Conservation (phyloP, 2,329 filamentous ascomycete genomes). For the Anisogramma anomala region DNA sequence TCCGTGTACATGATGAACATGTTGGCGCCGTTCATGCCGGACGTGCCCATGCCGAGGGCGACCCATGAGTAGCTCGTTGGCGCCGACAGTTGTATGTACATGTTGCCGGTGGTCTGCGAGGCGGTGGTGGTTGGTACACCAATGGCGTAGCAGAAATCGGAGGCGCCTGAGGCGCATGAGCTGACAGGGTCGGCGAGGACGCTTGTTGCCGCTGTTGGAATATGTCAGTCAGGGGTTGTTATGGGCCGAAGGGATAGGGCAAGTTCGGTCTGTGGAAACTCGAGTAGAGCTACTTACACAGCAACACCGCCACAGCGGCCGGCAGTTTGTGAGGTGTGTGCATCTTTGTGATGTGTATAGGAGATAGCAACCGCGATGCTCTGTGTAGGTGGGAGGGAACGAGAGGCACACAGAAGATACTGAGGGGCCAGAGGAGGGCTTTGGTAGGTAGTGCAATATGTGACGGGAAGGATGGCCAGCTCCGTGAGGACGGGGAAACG, state of each 20-base stretch:
- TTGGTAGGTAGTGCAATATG: too few relatives aligned
- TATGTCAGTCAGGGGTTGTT: neutral
- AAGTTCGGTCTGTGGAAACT: too few relatives aligned
- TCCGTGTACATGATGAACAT: constrained; percentile 54
- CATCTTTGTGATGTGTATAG: constrained; percentile 3
- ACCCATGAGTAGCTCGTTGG: constrained; percentile 44
- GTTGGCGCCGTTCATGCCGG: constrained; percentile 41
- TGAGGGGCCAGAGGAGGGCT: too few relatives aligned
- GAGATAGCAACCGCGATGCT: neutral
- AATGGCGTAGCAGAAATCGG: constrained; percentile 42
- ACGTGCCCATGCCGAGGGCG: constrained; percentile 42
- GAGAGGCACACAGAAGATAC: neutral
- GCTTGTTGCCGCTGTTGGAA: constrained; percentile 19
- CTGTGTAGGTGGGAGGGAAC: neutral
- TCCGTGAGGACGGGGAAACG: too few relatives aligned
- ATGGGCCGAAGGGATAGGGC: too few relatives aligned
- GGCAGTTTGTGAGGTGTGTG: neutral
- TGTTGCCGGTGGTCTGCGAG: constrained; percentile 37
- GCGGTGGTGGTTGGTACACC: constrained; percentile 41
- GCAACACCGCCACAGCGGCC: constrained; percentile 7
- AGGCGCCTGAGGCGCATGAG: constrained; percentile 29
- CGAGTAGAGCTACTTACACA: constrained; percentile 7
- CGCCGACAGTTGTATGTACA: constrained; percentile 51
- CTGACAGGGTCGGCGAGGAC: constrained; percentile 21
- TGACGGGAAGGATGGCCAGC: too few relatives aligned